A percentile compares a stretch with the other conserved stretches of the same genome.
phyloP scores from a whole-genome alignment of 169 alveolate genomes.

The Plasmodium malariae region DNA sequence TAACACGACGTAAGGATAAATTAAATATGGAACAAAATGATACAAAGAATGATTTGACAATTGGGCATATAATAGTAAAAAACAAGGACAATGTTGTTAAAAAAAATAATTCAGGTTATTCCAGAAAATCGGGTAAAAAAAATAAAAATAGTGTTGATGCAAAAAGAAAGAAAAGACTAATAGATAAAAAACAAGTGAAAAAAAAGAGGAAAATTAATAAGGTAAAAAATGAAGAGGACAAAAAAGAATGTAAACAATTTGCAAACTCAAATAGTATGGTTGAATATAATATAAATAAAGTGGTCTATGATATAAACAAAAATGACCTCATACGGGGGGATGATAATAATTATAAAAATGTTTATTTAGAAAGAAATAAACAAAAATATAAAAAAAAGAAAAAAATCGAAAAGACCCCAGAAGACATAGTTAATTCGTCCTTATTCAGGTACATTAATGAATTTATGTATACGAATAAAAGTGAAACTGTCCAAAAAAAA shows the following conservation, averaged over 20 bases:
- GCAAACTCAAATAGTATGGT: background rate
- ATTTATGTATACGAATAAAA: slow-evolving; percentile 58
- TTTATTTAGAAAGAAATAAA: slow-evolving; percentile 33
- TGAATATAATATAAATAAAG: background rate
- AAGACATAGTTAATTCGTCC: slow-evolving; percentile 64
- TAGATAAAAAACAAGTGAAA: background rate
- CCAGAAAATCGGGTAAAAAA: background rate
- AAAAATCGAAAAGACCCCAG: slow-evolving; percentile 38
- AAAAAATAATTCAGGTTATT: too few relatives aligned
- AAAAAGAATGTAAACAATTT: background rate
- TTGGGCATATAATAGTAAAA: too few relatives aligned
- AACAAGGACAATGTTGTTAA: too few relatives aligned
- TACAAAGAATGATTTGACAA: too few relatives aligned
- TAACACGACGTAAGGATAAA: too few relatives aligned
- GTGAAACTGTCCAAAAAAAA: slow-evolving; percentile 37
- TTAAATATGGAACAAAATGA: too few relatives aligned
- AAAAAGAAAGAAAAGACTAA: background rate
- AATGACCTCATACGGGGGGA: too few relatives aligned
- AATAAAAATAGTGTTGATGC: background rate
- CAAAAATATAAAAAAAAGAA: slow-evolving; percentile 56
- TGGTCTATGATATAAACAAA: background rate
- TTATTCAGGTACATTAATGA: slow-evolving; percentile 62
- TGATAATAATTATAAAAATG: background rate
- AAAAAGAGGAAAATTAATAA: background rate
- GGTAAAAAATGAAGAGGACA: background rate